These are phyloP conservation scores for Rosa multiflora DNA, from an alignment of 306 rosid species.

Conservation along the genomic window DNA sequence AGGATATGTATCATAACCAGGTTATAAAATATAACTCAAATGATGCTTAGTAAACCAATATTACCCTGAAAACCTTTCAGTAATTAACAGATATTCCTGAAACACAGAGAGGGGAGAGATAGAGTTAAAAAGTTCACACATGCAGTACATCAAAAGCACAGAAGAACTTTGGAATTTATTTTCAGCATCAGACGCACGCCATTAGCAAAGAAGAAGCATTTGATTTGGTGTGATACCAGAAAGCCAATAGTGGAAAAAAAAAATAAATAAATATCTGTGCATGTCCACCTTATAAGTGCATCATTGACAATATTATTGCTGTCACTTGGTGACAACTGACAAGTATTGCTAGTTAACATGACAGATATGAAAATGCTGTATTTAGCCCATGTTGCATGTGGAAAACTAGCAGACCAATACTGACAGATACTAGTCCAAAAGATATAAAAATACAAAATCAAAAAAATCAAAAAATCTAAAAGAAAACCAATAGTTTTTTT, in stretches of 20 bases:
- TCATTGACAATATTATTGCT: neutral
- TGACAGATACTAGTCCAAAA: neutral
- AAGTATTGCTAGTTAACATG: neutral
- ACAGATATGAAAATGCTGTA: neutral
- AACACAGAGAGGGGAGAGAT: neutral
- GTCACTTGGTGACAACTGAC: neutral
- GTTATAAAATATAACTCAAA: neutral
- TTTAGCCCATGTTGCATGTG: neutral
- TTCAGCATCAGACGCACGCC: too few relatives aligned
- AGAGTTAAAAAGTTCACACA: neutral
- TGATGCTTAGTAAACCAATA: neutral
- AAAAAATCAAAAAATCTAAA: neutral
- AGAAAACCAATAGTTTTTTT: neutral
- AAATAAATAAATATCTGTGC: neutral
- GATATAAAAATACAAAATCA: neutral
- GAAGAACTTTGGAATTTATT: neutral
- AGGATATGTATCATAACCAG: neutral
- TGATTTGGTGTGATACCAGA: neutral
- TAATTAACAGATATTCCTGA: neutral
- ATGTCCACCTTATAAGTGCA: neutral
- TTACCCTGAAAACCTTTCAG: neutral
- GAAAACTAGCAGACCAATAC: neutral
- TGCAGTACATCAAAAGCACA: slow-evolving; percentile 1
- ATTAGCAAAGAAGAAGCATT: slow-evolving; percentile 3
- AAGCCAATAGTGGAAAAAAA: neutral